Base-by-base conservation (phyloP, 805 yeast genomes). In the Teunomyces barrocoloradensis region DNA sequence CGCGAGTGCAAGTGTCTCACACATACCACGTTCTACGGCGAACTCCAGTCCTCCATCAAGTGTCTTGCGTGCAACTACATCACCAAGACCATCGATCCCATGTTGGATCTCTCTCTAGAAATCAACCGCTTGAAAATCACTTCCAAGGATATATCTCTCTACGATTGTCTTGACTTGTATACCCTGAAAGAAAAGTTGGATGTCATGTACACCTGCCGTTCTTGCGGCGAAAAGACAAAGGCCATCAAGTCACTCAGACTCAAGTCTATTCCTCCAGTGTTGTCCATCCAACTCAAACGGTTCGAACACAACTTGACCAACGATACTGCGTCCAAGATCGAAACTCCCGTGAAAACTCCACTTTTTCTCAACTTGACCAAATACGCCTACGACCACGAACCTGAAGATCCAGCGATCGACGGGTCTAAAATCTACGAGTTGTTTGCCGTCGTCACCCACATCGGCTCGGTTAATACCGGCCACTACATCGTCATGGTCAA, bases 381-480 rank as follows among this genome's bases (percentile, higher is more conserved):
- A 28, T 92, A 87, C 60, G 71, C 63, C 17, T 48, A 60, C 9
- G 60, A 55, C 35, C 42, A 43, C 35, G 46, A 34, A 4, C 46
- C 44, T 2, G 50, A 39, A 15, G 32, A 50, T 46, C 42, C 47
- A 41, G 48, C 39, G 36, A 59, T 67, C 15, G 68, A 59, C 28
- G 56, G 55, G 9, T 55, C 75, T 27, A 66, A 74, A 45, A 66
- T 81, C 1, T 92, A 87, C 65, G 97, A 92, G 65, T 74, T 94
- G 36, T 89, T 84, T 66, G 96, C 92, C 1, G 80, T 91, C 28
- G 85, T 94, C 7, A 82, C 89, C 57, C 99, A 94, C 64, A 83
- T 82, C 29, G 99, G 99, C 1, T 84, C 92, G 15, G 94, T 92
- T 5, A 89, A 89, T 62, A 94, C 97, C 1, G 99, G 99, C 9